Percentiles rank a stretch among this genome's conserved stretches.
Evolutionary conservation across 805 yeast genomes (phyloP).

Genomic region (Wickerhamiella spandovensis): DNA sequence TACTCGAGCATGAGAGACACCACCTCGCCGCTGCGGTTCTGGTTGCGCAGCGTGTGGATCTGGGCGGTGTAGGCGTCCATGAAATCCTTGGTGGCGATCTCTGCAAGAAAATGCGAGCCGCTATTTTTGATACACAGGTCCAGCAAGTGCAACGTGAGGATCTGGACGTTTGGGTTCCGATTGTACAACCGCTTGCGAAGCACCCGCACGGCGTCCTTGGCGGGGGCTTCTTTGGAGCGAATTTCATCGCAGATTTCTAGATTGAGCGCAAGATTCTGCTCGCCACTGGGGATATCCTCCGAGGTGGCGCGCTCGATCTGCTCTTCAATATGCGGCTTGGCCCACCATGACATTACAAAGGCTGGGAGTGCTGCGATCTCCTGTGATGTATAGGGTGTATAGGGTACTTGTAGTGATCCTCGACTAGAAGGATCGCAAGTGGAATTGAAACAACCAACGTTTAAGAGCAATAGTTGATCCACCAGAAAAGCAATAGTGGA

Average conservation of each 20-base stretch:
- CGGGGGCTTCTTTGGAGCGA: constrained; percentile 62
- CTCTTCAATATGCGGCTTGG: constrained; percentile 35
- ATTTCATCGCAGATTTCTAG: constrained; percentile 80
- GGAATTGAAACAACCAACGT: too few species aligned
- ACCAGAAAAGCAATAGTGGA: too few species aligned
- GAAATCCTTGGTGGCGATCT: constrained; percentile 72
- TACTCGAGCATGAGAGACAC: constrained; percentile 46
- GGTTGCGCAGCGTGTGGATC: constrained; percentile 31
- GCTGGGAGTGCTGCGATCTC: too few species aligned
- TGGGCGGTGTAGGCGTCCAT: constrained; percentile 66
- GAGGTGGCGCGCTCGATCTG: constrained; percentile 69
- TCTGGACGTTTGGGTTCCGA: constrained; percentile 67
- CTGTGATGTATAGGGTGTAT: too few species aligned
- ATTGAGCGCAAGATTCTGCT: constrained; percentile 54
- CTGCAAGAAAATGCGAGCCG: constrained; percentile 71
- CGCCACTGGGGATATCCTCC: constrained; percentile 86
- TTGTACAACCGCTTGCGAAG: constrained; percentile 61
- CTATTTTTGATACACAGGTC: constrained; percentile 90
- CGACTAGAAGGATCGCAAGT: too few species aligned
- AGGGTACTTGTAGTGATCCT: too few species aligned
- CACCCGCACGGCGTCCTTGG: constrained; percentile 76
- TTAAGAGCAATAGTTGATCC: too few species aligned
- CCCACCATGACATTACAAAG: constrained; percentile 25
- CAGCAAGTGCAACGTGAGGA: constrained; percentile 58
- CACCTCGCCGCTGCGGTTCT: constrained; percentile 36